Evolutionary conservation across 164 flowering plant genomes (phyloP).

Genomic region (Houttuynia cordata): DNA sequence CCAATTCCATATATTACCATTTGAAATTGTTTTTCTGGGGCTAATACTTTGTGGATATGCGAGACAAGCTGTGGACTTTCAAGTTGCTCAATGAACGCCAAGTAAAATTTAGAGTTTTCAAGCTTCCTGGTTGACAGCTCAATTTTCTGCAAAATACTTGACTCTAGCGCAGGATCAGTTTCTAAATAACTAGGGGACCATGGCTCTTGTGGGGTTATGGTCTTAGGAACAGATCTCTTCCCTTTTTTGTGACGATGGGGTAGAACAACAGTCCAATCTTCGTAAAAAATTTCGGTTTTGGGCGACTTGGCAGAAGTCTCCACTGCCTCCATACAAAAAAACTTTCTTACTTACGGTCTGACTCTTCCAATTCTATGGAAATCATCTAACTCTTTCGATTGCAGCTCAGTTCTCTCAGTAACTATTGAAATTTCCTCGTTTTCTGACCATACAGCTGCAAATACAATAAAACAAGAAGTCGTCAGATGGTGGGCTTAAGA

Average conservation of each 20-base stretch:
- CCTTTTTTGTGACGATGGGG: conserved; percentile 47
- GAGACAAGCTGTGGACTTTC: conserved; percentile 19
- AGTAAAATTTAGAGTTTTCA: conserved; percentile 43
- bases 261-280: conserved; percentile 59
- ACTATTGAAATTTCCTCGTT: no score
- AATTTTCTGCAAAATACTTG: conserved; percentile 45
- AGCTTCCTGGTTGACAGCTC: conserved; percentile 34
- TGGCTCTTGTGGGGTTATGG: conserved; percentile 13
- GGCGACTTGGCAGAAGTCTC: no score
- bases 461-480: no score
- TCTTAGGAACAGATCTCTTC: conserved; percentile 9
- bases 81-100: conserved; percentile 33
- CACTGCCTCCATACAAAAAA: no score
- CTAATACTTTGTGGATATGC: conserved; percentile 28
- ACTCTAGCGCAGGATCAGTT: conserved; percentile 26
- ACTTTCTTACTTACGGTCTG: no score
- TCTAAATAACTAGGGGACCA: conserved; percentile 53
- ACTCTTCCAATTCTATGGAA: no score
- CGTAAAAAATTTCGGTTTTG: background rate
- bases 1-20: conserved; percentile 94
- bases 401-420: no score
- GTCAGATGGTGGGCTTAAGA: no score
- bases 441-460: no score
- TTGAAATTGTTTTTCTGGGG: conserved; percentile 36
- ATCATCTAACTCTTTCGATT: no score